Conservation (phyloP, 148 eudicot species). For the Nepenthes gracilis region DNA sequence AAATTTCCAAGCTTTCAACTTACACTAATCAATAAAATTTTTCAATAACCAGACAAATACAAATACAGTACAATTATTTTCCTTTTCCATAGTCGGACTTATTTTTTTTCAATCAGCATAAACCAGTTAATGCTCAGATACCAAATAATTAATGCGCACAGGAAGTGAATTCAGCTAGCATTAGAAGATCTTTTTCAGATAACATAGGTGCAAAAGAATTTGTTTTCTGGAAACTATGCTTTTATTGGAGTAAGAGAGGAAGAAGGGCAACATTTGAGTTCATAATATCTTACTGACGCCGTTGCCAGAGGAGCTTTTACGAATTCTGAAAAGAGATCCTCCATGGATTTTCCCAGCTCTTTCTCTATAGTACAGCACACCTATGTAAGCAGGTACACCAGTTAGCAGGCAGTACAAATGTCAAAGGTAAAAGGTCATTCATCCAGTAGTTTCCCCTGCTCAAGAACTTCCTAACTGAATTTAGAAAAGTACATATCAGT, state of each 20-base stretch:
- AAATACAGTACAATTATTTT: no score
- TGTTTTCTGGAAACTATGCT: neutral
- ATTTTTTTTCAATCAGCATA: no score
- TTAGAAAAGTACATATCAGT: neutral
- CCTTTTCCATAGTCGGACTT: no score
- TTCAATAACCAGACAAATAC: no score
- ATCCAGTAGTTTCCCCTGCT: neutral
- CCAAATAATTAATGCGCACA: no score
- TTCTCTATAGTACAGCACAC: conserved; percentile 56
- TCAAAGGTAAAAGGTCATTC: neutral
- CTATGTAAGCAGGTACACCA: conserved; percentile 20
- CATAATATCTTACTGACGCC: conserved; percentile 68
- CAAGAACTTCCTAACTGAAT: neutral
- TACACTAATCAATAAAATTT: no score
- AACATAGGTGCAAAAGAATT: no score
- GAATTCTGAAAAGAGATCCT: conserved; percentile 59
- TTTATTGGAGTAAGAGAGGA: neutral
- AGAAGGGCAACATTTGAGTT: neutral
- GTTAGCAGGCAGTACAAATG: neutral
- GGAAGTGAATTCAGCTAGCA: no score
- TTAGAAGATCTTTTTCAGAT: no score
- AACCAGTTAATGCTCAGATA: no score
- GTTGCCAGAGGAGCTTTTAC: conserved; percentile 71
- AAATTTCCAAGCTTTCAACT: no score
- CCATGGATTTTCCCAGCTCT: conserved; percentile 69